Evolutionary conservation across 176 grass and related monocot species (phyloP).

Genomic region (Aegilops sharonensis): DNA sequence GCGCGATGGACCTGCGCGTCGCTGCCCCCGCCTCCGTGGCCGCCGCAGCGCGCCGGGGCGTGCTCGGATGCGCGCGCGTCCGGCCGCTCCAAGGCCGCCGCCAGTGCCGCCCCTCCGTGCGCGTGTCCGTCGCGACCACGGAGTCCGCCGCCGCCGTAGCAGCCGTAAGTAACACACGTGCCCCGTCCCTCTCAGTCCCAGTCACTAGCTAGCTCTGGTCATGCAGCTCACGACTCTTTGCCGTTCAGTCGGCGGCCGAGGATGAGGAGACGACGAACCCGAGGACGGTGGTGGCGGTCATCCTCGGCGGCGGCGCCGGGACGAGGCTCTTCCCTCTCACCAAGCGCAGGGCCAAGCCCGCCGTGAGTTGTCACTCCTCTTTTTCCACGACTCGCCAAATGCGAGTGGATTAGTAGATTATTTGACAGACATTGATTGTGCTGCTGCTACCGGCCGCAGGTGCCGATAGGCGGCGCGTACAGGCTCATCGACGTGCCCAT

Average conservation of each 20-base stretch:
- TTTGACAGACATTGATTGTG: neutral
- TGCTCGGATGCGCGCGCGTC: constrained; percentile 2
- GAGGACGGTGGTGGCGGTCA: constrained; percentile 76
- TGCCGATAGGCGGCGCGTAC: constrained; percentile 86
- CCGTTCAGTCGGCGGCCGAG: constrained; percentile 56
- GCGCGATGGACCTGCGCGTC: constrained; percentile 41
- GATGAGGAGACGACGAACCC: constrained; percentile 44
- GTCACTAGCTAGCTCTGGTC: neutral
- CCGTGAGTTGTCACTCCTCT: constrained; percentile 43
- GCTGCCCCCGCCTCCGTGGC: constrained; percentile 31
- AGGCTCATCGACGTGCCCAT: constrained; percentile 89
- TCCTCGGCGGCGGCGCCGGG: constrained; percentile 83
- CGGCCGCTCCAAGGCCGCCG: neutral
- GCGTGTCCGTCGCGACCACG: constrained; percentile 54
- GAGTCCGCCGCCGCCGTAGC: constrained; percentile 29
- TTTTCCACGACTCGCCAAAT: neutral
- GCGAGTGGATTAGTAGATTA: neutral
- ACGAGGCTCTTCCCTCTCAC: constrained; percentile 91
- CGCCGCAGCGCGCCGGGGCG: constrained; percentile 3
- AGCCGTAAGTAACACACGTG: constrained; percentile 22
- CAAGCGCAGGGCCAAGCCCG: constrained; percentile 81
- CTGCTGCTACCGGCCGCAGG: constrained; percentile 30
- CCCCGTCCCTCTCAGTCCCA: neutral
- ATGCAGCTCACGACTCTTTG: neutral
- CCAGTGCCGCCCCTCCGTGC: constrained; percentile 25